phyloP scores from a whole-genome alignment of 148 eudicot species.

The Rhododendron simsii region DNA sequence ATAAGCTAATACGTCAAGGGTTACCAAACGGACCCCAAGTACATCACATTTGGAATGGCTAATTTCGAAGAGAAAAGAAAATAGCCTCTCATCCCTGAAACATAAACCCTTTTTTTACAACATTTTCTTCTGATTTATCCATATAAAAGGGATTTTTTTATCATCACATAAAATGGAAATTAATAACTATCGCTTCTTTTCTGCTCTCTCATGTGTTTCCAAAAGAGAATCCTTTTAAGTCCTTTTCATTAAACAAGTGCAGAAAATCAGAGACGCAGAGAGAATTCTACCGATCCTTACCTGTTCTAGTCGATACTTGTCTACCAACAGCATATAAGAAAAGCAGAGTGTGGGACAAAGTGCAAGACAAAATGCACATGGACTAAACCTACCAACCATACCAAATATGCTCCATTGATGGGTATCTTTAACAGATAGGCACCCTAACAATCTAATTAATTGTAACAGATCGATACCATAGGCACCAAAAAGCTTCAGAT shows the following conservation, averaged over 20 bases:
- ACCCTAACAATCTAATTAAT: neutral
- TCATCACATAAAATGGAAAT: neutral
- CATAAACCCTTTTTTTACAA: neutral
- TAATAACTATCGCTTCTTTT: neutral
- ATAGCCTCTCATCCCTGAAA: neutral
- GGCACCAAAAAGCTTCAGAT: neutral
- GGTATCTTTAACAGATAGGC: neutral
- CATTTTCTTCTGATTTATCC: neutral
- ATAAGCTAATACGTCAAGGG: too few relatives aligned
- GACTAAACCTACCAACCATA: conserved; percentile 2
- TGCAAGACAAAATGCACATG: conserved; percentile 17
- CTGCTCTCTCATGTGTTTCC: neutral
- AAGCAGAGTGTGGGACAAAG: neutral
- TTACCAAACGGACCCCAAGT: too few relatives aligned
- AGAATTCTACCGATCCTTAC: neutral
- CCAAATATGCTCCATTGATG: neutral
- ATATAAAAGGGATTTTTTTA: neutral
- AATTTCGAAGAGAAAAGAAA: too few relatives aligned
- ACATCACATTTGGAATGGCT: too few relatives aligned
- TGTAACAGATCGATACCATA: neutral
- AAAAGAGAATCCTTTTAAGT: neutral
- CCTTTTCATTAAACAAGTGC: neutral
- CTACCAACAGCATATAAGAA: neutral
- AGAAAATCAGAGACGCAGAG: neutral
- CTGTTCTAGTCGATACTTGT: neutral